These are phyloP conservation scores for Aeschynomene evenia DNA, from an alignment of 306 rosid genomes.

Conservation along the genomic window DNA sequence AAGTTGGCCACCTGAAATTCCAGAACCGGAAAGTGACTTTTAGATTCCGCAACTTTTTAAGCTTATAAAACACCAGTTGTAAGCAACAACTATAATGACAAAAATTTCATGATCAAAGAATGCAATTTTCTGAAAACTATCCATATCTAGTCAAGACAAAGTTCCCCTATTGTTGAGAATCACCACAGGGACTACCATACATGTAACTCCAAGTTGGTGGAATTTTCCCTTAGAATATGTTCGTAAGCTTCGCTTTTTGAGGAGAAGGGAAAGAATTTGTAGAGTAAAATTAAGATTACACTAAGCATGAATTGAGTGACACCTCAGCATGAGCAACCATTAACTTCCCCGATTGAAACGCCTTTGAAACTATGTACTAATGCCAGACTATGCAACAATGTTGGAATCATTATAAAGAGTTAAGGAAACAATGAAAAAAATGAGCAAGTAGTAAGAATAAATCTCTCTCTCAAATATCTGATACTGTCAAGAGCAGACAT, in stretches of 20 bases:
- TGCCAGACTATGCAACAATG: neutral
- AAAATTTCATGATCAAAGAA: neutral
- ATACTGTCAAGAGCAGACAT: neutral
- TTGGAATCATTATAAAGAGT: neutral
- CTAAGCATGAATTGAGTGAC: neutral
- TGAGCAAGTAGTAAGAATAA: conserved; percentile 1
- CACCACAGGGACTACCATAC: neutral
- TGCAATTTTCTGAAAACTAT: neutral
- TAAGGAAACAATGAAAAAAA: neutral
- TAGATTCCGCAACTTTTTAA: neutral
- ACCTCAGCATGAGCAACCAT: neutral
- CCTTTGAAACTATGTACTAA: neutral
- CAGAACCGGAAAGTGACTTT: conserved; percentile 14
- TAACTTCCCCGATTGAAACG: neutral
- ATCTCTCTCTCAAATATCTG: conserved; percentile 1
- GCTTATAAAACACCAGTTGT: neutral
- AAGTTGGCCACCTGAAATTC: conserved; percentile 65
- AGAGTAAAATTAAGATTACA: too few species aligned
- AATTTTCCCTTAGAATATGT: neutral
- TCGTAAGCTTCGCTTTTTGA: too few species aligned
- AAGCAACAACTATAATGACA: neutral
- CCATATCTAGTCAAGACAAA: neutral
- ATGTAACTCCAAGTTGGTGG: neutral
- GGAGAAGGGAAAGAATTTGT: too few species aligned
- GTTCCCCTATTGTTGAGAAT: neutral